Evolutionary conservation across 2,329 filamentous ascomycete genomes (phyloP), one percentile per base, ranked within the genome.

Genomic region (Xylariaceae sp.): DNA sequence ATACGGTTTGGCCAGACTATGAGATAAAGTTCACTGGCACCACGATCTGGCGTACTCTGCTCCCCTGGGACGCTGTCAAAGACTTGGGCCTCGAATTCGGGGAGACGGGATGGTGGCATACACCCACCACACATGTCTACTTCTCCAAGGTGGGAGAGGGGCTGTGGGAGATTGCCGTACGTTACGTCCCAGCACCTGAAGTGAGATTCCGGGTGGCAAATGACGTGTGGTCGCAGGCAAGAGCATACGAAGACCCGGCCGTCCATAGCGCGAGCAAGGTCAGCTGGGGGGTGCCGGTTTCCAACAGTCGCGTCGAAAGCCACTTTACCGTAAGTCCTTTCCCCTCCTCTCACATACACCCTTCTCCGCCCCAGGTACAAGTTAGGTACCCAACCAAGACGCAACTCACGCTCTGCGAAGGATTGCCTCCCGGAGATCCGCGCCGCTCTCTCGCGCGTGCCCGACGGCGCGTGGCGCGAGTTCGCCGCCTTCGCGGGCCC

Each of bases 401-500:
- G 21, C 12, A 23, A 23, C 21, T 23, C 21, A 23, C 21, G 21
- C 21, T 24, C 26, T 7, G 21, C 29, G 33, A 27, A 65, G 61
- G 56, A 62, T 2, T 67, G 63, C 36, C 53, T 66, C 11, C 54
- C 61, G 0, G 46, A 58, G 27, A 56, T 69, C 6, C 52, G 50
- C 29, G 56, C 64, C 36, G 57, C 60, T 1, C 50, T 69, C 1
- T 36, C 44, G 1, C 45, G 49, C 13, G 63, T 67, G 1, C 54
- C 58, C 1, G 43, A 57, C 11, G 45, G 37, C 54, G 59, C 44
- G 13, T 70, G 67, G 66, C 58, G 59, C 16, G 65, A 69, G 31
- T 70, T 70, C 25, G 59, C 65, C 4, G 60, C 64, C 0, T 70
- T 68, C 34, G 58, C 66, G 1, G 66, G 67, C 0, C 65, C 65